phyloP scores from a whole-genome alignment of 345 rosid genomes.

The Linum lewisii region DNA sequence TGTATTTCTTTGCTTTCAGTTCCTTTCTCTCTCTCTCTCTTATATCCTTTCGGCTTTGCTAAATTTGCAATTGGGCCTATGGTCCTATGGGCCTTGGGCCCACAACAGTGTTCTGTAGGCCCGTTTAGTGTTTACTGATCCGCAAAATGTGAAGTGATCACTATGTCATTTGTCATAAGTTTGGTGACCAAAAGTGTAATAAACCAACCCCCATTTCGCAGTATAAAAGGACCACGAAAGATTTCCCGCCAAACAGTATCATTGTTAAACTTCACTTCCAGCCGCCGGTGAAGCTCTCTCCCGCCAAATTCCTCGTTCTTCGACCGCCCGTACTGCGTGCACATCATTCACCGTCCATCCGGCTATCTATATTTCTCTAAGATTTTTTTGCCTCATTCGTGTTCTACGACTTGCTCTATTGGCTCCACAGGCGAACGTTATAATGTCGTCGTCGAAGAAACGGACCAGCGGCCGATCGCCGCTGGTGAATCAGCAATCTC shows the following conservation, averaged over 20 bases:
- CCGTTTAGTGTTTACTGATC: no score
- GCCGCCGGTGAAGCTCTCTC: neutral
- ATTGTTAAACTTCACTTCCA: neutral
- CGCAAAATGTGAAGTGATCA: no score
- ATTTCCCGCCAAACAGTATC: neutral
- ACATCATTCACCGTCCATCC: neutral
- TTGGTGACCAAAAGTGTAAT: no score
- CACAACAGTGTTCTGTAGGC: no score
- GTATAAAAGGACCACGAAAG: no score
- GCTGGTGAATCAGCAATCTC: neutral
- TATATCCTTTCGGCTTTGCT: no score
- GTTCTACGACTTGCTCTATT: neutral
- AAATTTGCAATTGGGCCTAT: no score
- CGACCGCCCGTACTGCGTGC: neutral
- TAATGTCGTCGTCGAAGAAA: conserved; percentile 70
- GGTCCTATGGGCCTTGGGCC: no score
- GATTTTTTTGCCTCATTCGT: neutral
- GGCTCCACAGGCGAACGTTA: neutral
- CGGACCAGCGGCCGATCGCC: conserved; percentile 39
- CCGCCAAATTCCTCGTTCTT: neutral
- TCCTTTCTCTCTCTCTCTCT: no score
- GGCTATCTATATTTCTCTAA: neutral
- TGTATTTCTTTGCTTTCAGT: no score
- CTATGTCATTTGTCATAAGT: no score
- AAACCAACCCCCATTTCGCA: no score